Percentiles rank a stretch among this genome's conserved stretches.
Conservation (phyloP, 2,329 filamentous ascomycete genomes). For the Sporothrix sp. region DNA sequence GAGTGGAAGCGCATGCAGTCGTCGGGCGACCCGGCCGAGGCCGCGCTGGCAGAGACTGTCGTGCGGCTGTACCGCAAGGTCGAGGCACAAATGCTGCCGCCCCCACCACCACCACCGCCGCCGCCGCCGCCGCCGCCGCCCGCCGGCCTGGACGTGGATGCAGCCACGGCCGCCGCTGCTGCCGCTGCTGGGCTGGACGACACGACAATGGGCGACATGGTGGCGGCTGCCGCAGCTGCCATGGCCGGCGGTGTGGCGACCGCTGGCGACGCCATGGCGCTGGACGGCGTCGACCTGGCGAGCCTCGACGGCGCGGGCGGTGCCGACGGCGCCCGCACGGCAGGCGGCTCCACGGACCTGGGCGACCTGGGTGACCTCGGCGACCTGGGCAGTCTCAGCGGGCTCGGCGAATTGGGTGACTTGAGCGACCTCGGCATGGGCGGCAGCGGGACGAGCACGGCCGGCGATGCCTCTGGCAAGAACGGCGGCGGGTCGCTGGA, state of each 20-base stretch:
- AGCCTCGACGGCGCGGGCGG: not conserved
- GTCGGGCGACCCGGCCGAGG: constrained; percentile 31
- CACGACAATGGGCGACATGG: constrained; percentile 13
- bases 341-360: not conserved
- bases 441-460: constrained; percentile 8
- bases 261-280: constrained; percentile 8
- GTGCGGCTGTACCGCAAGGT: constrained; percentile 55
- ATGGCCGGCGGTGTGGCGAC: not conserved
- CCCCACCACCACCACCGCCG: constrained; percentile 10
- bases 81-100: constrained; percentile 49
- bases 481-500: constrained; percentile 7
- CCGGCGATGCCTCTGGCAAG: constrained; percentile 4
- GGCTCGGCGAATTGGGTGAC: constrained; percentile 14
- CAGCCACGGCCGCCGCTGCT: constrained; percentile 1
- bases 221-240: constrained; percentile 4
- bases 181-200: constrained; percentile 9
- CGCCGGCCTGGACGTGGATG: constrained; percentile 7
- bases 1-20: constrained; percentile 47
- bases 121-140: not conserved
- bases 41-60: constrained; percentile 47
- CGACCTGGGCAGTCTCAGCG: constrained; percentile 11
- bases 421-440: constrained; percentile 11
- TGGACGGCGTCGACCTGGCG: constrained; percentile 8
- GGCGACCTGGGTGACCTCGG: constrained; percentile 16
- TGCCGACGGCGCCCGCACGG: not conserved